Base-by-base conservation (phyloP, 2,329 filamentous ascomycete species). In the Aureobasidium sp. region DNA sequence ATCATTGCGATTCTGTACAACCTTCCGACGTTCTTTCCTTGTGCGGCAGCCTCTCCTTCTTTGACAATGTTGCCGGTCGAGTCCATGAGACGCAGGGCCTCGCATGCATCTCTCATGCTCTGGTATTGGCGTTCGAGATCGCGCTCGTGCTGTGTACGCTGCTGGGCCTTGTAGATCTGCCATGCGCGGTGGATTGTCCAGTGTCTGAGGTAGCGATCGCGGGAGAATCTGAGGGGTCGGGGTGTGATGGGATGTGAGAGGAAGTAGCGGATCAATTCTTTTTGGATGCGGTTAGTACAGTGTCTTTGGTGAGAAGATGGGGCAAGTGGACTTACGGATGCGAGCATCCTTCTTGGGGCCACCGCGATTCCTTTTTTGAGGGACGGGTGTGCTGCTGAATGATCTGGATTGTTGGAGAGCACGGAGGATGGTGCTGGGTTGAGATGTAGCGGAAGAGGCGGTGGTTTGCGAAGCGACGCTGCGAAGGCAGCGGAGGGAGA, bases 101-200 rank as follows among this genome's bases (percentile, higher is more conserved):
- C 94, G 76, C 90, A 95, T 27, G 94, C 93, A 48, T 81, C 79
- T 63, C 83, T 82, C 88, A 99, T 97, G 71, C 84, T 85, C 71
- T 90, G 87, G 77, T 92, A 91, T 79, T 85, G 85, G 45, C 89
- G 81, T 77, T 91, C 85, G 50, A 97, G 82, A 73, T 92, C 90
- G 60, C 81, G 77, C 72, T 89, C 82, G 57, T 85, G 81, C 39
- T 79, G 77, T 66, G 82, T 79, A 53, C 86, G 85, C 69, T 86
- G 82, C 72, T 89, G 83, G 68, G 86, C 82, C 69, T 87, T 85
- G 77, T 88, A 88, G 33, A 97, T 81, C 70, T 90, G 82, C 91
- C 92, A 97, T 24, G 93, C 93, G 69, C 94, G 91, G 80, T 97
- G 92, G 75, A 99, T 97, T 57, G 94, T 97, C 94, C 94, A 99